Evolutionary conservation across 75 land plant genomes (phyloP), one percentile per base, ranked within the genome.

Genomic region (Isoetes taiwanensis): DNA sequence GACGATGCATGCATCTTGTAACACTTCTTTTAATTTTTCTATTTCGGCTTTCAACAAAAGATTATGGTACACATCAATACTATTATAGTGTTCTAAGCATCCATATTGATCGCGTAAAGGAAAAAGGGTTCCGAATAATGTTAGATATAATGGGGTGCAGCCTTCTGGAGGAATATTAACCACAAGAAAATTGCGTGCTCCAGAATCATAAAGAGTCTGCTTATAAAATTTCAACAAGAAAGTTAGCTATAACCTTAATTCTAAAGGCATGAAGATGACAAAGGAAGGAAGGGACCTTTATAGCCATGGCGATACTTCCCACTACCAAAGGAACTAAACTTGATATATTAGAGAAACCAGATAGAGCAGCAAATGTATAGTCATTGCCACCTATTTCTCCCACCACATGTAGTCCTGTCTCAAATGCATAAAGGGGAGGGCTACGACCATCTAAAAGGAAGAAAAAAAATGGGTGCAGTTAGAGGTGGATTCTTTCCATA

Each of bases 71-170:
- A 26, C 31, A 38, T 24, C 57, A 9, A 41, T 46, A 0, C 48
- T 31, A 65, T 81, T 81, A 8, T 20, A 55, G 29, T 59, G 69
- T 12, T 41, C 65, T 2, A 79, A 71, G 29, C 85, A 81, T 6
- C 78, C 78, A 6, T 66, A 12, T 14, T 54, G 52, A 48, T 81
- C 85, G 28, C 78, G 39, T 37, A 71, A 78, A 3, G 55, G 52
- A 14, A 33, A 9, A 14, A 76, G 34, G 25, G 75, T 54, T 10
- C 53, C 33, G 23, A 39, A 28, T 5, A 61, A 31, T 20, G 65
- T 68, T 23, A 68, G 58, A 0, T 54, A 32, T n/a, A 30, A 55
- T 30, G 71, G 56, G 32, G 48, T 41, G 58, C 71, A 68, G 6
- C 71, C 71, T 20, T 54, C 42, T 16, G 71, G 66, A 12, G 65